phyloP scores from a whole-genome alignment of 2,329 filamentous ascomycete species.

The Pseudopyricularia cyperi region DNA sequence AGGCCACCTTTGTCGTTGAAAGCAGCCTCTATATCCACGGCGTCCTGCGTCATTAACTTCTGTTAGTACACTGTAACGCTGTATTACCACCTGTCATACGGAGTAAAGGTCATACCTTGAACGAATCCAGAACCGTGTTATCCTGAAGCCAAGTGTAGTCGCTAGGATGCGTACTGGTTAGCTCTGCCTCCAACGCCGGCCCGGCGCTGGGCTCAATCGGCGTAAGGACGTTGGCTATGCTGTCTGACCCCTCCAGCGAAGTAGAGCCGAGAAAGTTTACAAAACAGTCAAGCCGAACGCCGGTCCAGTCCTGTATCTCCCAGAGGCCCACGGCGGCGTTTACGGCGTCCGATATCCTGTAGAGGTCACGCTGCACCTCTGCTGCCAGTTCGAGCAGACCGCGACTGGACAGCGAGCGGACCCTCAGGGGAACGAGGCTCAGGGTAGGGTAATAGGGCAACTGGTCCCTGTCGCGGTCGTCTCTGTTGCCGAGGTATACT shows the following conservation, averaged over 20 bases:
- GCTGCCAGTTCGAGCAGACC: slow-evolving; percentile 37
- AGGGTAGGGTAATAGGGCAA: slow-evolving; percentile 54
- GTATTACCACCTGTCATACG: too few species aligned
- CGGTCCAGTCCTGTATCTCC: slow-evolving; percentile 67
- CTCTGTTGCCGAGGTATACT: slow-evolving; percentile 72
- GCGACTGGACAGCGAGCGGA: slow-evolving; percentile 22
- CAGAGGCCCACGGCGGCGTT: slow-evolving; percentile 50
- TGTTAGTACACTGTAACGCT: not conserved
- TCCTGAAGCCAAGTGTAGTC: slow-evolving; percentile 8
- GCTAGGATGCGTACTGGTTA: not conserved
- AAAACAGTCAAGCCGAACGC: slow-evolving; percentile 54
- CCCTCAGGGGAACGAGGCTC: slow-evolving; percentile 61
- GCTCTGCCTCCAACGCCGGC: not conserved
- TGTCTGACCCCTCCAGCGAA: not conserved
- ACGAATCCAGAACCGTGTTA: slow-evolving; percentile 16
- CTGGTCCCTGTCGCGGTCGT: slow-evolving; percentile 33
- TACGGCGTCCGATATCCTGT: slow-evolving; percentile 38
- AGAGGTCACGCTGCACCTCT: slow-evolving; percentile 55
- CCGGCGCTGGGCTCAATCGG: not conserved
- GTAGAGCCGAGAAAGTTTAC: slow-evolving; percentile 63
- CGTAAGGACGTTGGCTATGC: not conserved
- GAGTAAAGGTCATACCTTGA: slow-evolving; percentile 15
- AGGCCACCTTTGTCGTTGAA: slow-evolving; percentile 4
- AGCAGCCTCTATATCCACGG: slow-evolving; percentile 10
- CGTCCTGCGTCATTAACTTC: slow-evolving; percentile 6